Evolutionary conservation across 2,329 filamentous ascomycete genomes (phyloP).

Genomic region (Cercospora canescens): DNA sequence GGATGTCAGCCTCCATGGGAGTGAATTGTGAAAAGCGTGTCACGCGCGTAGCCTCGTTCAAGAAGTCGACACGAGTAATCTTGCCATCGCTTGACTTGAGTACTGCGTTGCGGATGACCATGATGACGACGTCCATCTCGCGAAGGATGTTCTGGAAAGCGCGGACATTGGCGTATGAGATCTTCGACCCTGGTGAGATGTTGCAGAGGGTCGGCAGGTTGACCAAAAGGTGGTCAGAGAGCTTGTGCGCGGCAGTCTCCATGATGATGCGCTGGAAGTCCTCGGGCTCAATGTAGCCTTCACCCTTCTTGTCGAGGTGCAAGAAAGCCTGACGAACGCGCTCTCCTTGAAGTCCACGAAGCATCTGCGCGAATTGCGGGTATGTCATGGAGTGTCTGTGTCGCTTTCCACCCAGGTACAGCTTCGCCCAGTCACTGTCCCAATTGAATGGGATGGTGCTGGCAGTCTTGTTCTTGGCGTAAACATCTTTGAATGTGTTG

Average conservation of each 20-base stretch:
- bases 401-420: slow-evolving; percentile 88
- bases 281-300: slow-evolving; percentile 92
- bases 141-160: slow-evolving; percentile 98
- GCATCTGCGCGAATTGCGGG: slow-evolving; percentile 95
- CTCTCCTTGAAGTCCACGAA: slow-evolving; percentile 93
- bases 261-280: slow-evolving; percentile 96
- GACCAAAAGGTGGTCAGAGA: slow-evolving; percentile 90
- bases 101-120: slow-evolving; percentile 86
- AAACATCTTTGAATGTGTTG: slow-evolving; percentile 80
- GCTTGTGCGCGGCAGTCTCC: slow-evolving; percentile 90
- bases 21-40: slow-evolving; percentile 96
- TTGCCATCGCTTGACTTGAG: slow-evolving; percentile 82
- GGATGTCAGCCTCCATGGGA: slow-evolving; percentile 96
- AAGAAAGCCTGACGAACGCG: slow-evolving; percentile 94
- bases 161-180: slow-evolving; percentile 95
- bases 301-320: slow-evolving; percentile 82
- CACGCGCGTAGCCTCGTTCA: slow-evolving; percentile 87
- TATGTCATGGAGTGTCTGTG: slow-evolving; percentile 91
- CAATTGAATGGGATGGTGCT: slow-evolving; percentile 91
- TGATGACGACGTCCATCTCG: slow-evolving; percentile 96
- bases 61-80: slow-evolving; percentile 90
- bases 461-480: slow-evolving; percentile 83
- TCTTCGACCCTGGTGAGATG: slow-evolving; percentile 86
- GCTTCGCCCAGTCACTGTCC: slow-evolving; percentile 92
- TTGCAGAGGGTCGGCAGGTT: slow-evolving; percentile 94